phyloP scores from a whole-genome alignment of 2,329 filamentous ascomycete species.

The Alternaria sp. region DNA sequence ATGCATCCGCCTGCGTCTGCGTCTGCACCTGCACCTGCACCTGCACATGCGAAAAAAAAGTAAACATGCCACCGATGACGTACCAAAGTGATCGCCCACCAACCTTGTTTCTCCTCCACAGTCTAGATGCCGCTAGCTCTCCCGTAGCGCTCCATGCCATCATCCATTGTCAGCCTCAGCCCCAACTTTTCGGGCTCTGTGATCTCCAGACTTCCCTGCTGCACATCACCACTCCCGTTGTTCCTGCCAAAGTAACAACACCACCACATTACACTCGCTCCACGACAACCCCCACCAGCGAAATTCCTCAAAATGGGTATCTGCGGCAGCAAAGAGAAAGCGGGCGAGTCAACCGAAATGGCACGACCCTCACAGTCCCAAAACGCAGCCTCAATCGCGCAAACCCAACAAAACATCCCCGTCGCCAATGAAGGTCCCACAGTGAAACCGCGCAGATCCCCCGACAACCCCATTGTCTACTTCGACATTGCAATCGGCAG shows the following conservation, averaged over 20 bases:
- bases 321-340: slow-evolving; percentile 14
- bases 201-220: background rate
- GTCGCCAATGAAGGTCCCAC: background rate
- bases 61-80: background rate
- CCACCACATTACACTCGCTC: background rate
- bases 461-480: slow-evolving; percentile 23
- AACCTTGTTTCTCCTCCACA: background rate
- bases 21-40: too few species aligned
- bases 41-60: background rate
- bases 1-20: background rate
- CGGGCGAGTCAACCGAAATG: slow-evolving; percentile 11
- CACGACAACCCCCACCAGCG: background rate
- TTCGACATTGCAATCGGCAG: slow-evolving; percentile 24
- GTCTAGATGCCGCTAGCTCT: slow-evolving; percentile 4
- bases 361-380: slow-evolving; percentile 8
- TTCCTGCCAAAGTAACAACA: background rate
- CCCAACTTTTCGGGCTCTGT: background rate
- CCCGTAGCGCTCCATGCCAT: background rate
- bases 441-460: slow-evolving; percentile 11
- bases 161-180: slow-evolving; percentile 1
- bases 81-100: background rate
- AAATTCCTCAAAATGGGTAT: slow-evolving; percentile 14
- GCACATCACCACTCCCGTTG: background rate
- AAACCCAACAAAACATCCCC: background rate
- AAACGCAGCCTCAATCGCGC: background rate